Base-by-base conservation (phyloP, 2,329 filamentous ascomycete species). In the Hysterium pulicare region DNA sequence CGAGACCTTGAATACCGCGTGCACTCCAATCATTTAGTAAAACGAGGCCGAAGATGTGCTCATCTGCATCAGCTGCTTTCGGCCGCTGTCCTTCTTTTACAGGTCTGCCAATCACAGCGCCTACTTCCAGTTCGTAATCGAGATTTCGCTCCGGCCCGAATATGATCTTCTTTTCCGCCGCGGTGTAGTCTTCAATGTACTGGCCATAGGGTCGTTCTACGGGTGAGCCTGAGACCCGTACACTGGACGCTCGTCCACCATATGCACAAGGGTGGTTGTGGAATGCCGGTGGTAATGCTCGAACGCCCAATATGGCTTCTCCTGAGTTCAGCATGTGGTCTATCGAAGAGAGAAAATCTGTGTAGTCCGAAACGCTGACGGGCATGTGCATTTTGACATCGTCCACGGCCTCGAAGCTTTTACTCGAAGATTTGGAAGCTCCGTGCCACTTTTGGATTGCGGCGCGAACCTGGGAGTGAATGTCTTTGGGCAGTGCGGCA, bases 21-120 rank as follows among this genome's bases (percentile, higher is more conserved):
- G 79, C 76, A 15, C 46, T 76, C 81, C 81, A 84, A 47, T 84
- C 80, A 48, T 84, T 84, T 10, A 84, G 53, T 28, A 84, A 60
- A 0, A 81, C 74, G n/a, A 82, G 67, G 0, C 81, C 81, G 55
- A 84, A 83, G 13, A 83, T 78, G 49, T 83, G 77, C 0, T 78
- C 70, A 13, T 67, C 62, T 0, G 71, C 71, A 5, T 73, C 57
- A 13, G 54, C 54, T n/a, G 73, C 69, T 6, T 66, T 47, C 19
- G 75, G 56, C 0, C 53, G 50, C 2, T 65, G 48, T 1, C 72
- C 71, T 6, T 62, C 59, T 1, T 62, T 51, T 0, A 73, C 52
- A 0, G 72, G 69, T 8, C 61, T 59, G 6, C 68, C 69, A 7
- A 77, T 57, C 24, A 75, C 64, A 15, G 66, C 68, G 1, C 70